Conservation (phyloP, 2,329 filamentous ascomycete genomes). For the Harringtonia lauricola region DNA sequence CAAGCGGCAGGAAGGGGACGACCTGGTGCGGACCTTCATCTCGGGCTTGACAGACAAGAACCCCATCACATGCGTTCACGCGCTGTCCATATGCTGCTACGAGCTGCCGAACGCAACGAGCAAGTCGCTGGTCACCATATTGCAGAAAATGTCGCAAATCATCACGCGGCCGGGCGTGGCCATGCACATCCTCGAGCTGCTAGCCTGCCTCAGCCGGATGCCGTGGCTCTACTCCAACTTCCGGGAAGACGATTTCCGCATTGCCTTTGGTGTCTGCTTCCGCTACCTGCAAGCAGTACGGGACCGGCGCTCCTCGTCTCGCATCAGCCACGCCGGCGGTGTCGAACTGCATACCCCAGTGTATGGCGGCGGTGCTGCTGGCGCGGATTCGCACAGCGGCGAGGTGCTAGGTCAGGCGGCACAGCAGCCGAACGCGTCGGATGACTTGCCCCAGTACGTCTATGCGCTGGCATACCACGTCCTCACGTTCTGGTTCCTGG, state of each 20-base stretch:
- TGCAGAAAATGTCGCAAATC: constrained; percentile 90
- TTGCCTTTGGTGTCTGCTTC: constrained; percentile 91
- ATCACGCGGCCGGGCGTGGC: constrained; percentile 89
- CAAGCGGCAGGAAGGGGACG: constrained; percentile 74
- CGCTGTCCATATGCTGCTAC: constrained; percentile 87
- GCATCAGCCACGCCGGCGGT: constrained; percentile 23
- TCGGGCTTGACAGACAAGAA: constrained; percentile 80
- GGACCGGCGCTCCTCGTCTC: constrained; percentile 44
- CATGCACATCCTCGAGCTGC: constrained; percentile 89
- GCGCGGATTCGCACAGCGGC: constrained; percentile 10
- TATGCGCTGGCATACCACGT: constrained; percentile 91
- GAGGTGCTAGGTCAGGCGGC: constrained; percentile 11
- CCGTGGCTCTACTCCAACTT: constrained; percentile 82
- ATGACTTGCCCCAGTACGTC: constrained; percentile 85
- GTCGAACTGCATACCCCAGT: not conserved
- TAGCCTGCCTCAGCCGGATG: constrained; percentile 78
- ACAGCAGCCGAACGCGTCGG: constrained; percentile 31
- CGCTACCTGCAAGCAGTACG: constrained; percentile 84
- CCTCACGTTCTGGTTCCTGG: constrained; percentile 94
- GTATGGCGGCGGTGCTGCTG: not conserved
- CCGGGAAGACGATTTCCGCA: constrained; percentile 81
- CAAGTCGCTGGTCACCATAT: constrained; percentile 72
- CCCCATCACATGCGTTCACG: constrained; percentile 88
- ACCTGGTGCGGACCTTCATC: constrained; percentile 78
- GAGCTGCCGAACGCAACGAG: constrained; percentile 82